Conservation (phyloP, 1,284 basidiomycete species). For the Paramarasmius palmivorus region DNA sequence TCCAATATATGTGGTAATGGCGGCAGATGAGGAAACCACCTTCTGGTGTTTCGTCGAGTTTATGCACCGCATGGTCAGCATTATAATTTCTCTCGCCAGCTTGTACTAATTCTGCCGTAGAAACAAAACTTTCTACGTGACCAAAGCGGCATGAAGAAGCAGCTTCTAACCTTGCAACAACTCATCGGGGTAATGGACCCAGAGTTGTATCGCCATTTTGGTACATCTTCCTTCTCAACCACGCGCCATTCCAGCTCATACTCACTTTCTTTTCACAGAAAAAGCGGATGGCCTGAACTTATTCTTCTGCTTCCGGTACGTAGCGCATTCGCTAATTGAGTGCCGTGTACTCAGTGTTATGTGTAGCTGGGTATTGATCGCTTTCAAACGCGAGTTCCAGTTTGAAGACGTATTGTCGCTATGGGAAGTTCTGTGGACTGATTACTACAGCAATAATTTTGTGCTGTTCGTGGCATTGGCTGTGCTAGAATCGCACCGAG, state of each 20-base stretch:
- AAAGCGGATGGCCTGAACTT: constrained; percentile 90
- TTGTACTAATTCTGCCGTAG: constrained; percentile 36
- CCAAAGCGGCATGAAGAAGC: constrained; percentile 96
- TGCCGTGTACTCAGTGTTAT: constrained; percentile 9
- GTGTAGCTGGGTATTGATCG: constrained; percentile 79
- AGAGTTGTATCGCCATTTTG: constrained; percentile 85
- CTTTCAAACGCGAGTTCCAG: constrained; percentile 94
- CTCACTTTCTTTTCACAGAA: constrained; percentile 47
- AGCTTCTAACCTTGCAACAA: constrained; percentile 87
- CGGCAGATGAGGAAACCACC: constrained; percentile 84
- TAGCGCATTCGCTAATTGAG: neutral
- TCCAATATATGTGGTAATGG: constrained; percentile 91
- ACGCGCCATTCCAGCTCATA: neutral
- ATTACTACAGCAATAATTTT: constrained; percentile 86
- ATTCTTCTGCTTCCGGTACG: constrained; percentile 96
- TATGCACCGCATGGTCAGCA: constrained; percentile 90
- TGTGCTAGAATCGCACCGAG: constrained; percentile 90
- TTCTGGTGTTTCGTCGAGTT: constrained; percentile 97
- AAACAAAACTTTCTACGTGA: constrained; percentile 95
- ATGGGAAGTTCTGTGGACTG: constrained; percentile 98
- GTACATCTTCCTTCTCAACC: constrained; percentile 37
- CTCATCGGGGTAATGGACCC: constrained; percentile 94
- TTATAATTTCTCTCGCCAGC: neutral
- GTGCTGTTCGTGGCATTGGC: constrained; percentile 95
- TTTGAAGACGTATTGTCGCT: constrained; percentile 87